A percentile compares a stretch with the other conserved stretches of the same genome.
Conservation (phyloP, 202 grass and related monocot genomes). For the Eragrostis tef region DNA sequence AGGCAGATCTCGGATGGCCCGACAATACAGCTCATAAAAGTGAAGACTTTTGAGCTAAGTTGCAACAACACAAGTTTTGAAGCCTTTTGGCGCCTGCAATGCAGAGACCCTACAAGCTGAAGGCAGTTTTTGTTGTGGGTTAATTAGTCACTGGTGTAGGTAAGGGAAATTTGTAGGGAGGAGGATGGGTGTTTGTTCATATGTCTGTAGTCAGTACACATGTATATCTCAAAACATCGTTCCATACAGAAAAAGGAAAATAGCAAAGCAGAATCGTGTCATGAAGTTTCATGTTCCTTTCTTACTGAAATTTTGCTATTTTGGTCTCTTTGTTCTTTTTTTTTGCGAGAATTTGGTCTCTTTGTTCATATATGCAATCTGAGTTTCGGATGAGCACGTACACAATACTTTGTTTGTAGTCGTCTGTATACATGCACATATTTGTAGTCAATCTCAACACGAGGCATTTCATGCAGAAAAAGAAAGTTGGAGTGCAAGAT, state of each 20-base stretch:
- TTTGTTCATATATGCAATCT: too few species aligned
- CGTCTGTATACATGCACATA: too few species aligned
- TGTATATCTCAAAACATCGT: slow-evolving; percentile 67
- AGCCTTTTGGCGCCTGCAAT: slow-evolving; percentile 33
- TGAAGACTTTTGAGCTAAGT: slow-evolving; percentile 43
- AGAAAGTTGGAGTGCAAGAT: too few species aligned
- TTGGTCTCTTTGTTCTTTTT: background rate
- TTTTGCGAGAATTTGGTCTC: too few species aligned
- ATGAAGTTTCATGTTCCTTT: background rate
- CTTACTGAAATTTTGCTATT: background rate
- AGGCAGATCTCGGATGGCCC: slow-evolving; percentile 14
- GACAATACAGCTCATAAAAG: slow-evolving; percentile 41
- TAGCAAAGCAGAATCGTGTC: slow-evolving; percentile 42
- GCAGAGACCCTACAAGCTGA: slow-evolving; percentile 41
- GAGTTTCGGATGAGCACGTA: too few species aligned
- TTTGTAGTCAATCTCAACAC: too few species aligned
- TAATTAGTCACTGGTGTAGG: slow-evolving; percentile 46
- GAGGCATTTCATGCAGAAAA: too few species aligned
- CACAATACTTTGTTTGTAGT: background rate
- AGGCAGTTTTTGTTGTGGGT: slow-evolving; percentile 65
- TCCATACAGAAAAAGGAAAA: slow-evolving; percentile 48
- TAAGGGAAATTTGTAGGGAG: background rate
- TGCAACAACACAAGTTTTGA: slow-evolving; percentile 45
- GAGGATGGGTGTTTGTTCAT: slow-evolving; percentile 51
- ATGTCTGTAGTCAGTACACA: slow-evolving; percentile 60